Conservation (phyloP, 2,329 filamentous ascomycete genomes). For the Penicillium thymicola region DNA sequence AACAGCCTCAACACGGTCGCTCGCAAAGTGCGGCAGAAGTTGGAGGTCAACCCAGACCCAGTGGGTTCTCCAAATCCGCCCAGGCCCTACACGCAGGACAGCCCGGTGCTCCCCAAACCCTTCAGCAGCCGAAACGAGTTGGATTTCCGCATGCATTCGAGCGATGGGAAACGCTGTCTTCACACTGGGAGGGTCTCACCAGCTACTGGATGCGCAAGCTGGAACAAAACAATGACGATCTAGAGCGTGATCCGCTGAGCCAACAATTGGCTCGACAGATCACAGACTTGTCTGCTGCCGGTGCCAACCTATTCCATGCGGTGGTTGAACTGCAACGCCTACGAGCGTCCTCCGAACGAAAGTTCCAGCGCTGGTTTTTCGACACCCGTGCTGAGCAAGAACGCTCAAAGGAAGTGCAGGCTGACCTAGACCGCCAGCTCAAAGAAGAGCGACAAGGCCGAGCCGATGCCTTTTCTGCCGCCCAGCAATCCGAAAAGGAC, state of each 20-base stretch:
- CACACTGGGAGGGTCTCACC: slow-evolving; percentile 96
- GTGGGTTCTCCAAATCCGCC: slow-evolving; percentile 23
- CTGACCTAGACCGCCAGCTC: slow-evolving; percentile 72
- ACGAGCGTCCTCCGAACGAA: slow-evolving; percentile 90
- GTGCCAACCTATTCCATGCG: slow-evolving; percentile 94
- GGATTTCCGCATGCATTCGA: slow-evolving; percentile 96
- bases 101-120: slow-evolving; percentile 27
- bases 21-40: slow-evolving; percentile 20
- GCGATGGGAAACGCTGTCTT: slow-evolving; percentile 93
- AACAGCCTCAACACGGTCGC: slow-evolving; percentile 20
- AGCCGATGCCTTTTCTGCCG: slow-evolving; percentile 63
- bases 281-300: slow-evolving; percentile 93
- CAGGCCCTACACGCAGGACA: slow-evolving; percentile 27
- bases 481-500: slow-evolving; percentile 65
- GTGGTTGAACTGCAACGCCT: slow-evolving; percentile 93
- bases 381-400: slow-evolving; percentile 89
- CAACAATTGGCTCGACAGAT: slow-evolving; percentile 91
- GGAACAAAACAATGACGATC: slow-evolving; percentile 83
- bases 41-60: slow-evolving; percentile 18
- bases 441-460: slow-evolving; percentile 69
- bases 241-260: slow-evolving; percentile 76
- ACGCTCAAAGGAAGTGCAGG: slow-evolving; percentile 75
- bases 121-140: slow-evolving; percentile 50
- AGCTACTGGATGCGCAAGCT: slow-evolving; percentile 95
- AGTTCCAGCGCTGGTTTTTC: slow-evolving; percentile 98